These are phyloP conservation scores for Podila epicladia DNA, from an alignment of 192 early-diverging fungal genomes.

Conservation along the genomic window DNA sequence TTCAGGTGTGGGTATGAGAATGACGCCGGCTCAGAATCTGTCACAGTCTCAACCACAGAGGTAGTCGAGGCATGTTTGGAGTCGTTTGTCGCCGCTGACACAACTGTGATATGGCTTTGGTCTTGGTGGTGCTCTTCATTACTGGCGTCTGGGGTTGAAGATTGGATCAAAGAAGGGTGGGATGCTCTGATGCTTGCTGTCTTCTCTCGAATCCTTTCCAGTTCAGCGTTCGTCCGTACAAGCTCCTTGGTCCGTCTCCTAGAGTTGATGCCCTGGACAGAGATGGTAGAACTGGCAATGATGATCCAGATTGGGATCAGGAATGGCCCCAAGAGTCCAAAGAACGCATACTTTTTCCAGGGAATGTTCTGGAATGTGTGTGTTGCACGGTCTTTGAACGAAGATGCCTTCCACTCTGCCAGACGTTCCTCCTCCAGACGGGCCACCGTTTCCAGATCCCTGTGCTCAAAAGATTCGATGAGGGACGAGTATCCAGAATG, in stretches of 20 bases:
- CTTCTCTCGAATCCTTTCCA: slow-evolving; percentile 17
- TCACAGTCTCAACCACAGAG: not conserved
- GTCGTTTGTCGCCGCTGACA: not conserved
- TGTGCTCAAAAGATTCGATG: slow-evolving; percentile 45
- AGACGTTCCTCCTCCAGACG: slow-evolving; percentile 16
- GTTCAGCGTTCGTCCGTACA: not conserved
- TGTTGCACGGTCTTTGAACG: slow-evolving; percentile 8
- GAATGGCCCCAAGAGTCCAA: slow-evolving; percentile 35
- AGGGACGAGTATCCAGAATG: slow-evolving; percentile 39
- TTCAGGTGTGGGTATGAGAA: slow-evolving; percentile 37
- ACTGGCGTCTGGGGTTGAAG: too few relatives aligned
- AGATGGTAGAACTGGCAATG: slow-evolving; percentile 41
- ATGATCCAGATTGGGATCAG: slow-evolving; percentile 52
- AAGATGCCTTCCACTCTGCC: slow-evolving; percentile 4
- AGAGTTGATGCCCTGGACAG: slow-evolving; percentile 51
- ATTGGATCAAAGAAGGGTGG: not conserved
- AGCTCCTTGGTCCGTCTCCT: slow-evolving; percentile 28
- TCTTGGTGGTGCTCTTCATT: too few relatives aligned
- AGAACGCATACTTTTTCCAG: slow-evolving; percentile 38
- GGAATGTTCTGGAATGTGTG: slow-evolving; percentile 9
- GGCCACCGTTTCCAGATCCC: slow-evolving; percentile 13
- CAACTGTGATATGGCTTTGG: not conserved
- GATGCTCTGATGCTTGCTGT: slow-evolving; percentile 10
- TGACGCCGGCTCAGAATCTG: slow-evolving; percentile 5
- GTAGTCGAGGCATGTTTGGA: not conserved